Percentiles rank a stretch among this genome's conserved stretches.
Evolutionary conservation across 2,329 filamentous ascomycete genomes (phyloP).

Genomic region (Phyllosticta capitalensis): DNA sequence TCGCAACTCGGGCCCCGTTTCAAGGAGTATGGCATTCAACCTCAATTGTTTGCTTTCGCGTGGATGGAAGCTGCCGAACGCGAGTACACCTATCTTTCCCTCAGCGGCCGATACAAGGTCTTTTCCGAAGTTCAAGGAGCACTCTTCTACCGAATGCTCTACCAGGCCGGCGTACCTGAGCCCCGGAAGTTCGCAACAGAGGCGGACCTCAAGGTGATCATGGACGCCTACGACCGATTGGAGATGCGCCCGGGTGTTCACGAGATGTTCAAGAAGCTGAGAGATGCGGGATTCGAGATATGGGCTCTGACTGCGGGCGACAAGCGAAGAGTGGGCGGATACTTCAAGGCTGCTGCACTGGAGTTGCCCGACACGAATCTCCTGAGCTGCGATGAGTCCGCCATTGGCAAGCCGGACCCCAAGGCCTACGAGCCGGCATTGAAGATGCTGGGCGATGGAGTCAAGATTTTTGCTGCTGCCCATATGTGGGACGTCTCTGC

Average conservation of each 20-base stretch:
- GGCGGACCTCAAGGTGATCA: conserved; percentile 33
- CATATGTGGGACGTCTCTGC: conserved; percentile 52
- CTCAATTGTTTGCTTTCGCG: conserved; percentile 36
- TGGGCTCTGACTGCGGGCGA: conserved; percentile 49
- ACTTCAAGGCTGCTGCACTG: conserved; percentile 41
- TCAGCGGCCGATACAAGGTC: conserved; percentile 34
- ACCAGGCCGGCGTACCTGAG: conserved; percentile 34
- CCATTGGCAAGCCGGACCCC: conserved; percentile 42
- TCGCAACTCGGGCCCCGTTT: conserved; percentile 34
- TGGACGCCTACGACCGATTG: conserved; percentile 27
- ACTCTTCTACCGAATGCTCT: conserved; percentile 42
- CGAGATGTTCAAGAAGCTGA: conserved; percentile 35
- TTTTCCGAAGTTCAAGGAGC: conserved; percentile 36
- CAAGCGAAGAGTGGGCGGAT: conserved; percentile 39
- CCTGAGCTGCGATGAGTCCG: conserved; percentile 40
- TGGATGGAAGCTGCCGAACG: conserved; percentile 41
- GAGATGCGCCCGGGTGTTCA: conserved; percentile 29
- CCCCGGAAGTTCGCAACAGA: conserved; percentile 35
- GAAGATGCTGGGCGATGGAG: conserved; percentile 31
- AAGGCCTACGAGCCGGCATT: conserved; percentile 38
- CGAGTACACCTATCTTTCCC: conserved; percentile 42
- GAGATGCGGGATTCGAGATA: conserved; percentile 40
- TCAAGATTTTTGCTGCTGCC: conserved; percentile 49
- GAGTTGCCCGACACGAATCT: conserved; percentile 44
- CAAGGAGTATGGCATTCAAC: conserved; percentile 26